These are phyloP conservation scores for Starmera dryadoides DNA, from an alignment of 805 yeast genomes.

Conservation along the genomic window DNA sequence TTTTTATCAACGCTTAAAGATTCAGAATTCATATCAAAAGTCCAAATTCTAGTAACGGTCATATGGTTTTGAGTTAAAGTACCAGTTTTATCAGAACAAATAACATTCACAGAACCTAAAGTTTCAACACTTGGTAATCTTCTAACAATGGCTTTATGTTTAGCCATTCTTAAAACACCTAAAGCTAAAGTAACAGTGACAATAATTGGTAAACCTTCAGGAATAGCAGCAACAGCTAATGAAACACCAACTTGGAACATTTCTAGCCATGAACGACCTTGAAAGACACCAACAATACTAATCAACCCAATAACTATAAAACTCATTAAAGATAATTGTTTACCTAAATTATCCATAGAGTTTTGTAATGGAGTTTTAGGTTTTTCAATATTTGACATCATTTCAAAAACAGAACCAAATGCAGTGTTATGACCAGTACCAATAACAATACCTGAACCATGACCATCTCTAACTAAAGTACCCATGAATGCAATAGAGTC, in stretches of 20 bases:
- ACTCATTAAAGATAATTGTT: conserved; percentile 78
- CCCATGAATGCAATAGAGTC: conserved; percentile 91
- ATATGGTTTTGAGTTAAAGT: conserved; percentile 86
- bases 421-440: conserved; percentile 89
- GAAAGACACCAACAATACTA: conserved; percentile 81
- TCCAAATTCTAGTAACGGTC: conserved; percentile 83
- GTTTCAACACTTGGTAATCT: conserved; percentile 94
- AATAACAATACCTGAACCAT: conserved; percentile 87
- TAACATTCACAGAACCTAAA: conserved; percentile 87
- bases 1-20: conserved; percentile 38
- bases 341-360: conserved; percentile 93
- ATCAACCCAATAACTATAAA: conserved; percentile 88
- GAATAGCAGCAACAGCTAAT: conserved; percentile 97
- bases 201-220: conserved; percentile 97
- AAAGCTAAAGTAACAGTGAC: conserved; percentile 95
- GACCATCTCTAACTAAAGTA: conserved; percentile 92
- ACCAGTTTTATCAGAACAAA: conserved; percentile 88
- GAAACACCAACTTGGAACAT: conserved; percentile 98
- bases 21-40: conserved; percentile 48
- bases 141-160: conserved; percentile 87
- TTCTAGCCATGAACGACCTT: conserved; percentile 93
- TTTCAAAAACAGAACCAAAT: conserved; percentile 88
- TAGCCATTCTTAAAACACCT: conserved; percentile 96
- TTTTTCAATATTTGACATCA: conserved; percentile 92
- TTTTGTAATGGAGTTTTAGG: conserved; percentile 96